phyloP scores from a whole-genome alignment of 2,329 filamentous ascomycete species.

The Stemphylium beticola region DNA sequence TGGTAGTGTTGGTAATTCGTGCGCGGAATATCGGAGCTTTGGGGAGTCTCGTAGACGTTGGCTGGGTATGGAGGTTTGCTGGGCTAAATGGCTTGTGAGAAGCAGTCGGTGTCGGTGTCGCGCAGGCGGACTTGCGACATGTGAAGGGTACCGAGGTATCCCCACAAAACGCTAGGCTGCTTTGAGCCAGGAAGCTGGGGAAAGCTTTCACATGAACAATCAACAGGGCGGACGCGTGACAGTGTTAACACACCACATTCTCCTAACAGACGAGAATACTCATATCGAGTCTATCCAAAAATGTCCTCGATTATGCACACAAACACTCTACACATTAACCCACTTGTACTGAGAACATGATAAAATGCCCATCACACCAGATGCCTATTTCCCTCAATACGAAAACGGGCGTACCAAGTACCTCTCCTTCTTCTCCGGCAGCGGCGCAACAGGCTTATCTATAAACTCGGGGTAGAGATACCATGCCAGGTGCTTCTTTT shows the following conservation, averaged over 20 bases:
- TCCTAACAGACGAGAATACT: no score
- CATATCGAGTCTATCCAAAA: no score
- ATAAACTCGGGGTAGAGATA: constrained; percentile 52
- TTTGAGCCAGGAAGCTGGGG: constrained; percentile 9
- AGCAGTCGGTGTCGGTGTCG: constrained; percentile 11
- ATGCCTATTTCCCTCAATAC: constrained; percentile 24
- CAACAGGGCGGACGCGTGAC: not conserved
- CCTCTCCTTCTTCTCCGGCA: constrained; percentile 49
- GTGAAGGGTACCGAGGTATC: constrained; percentile 33
- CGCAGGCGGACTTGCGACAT: constrained; percentile 19
- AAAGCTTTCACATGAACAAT: constrained; percentile 15
- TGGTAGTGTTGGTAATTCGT: no score
- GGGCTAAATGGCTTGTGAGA: constrained; percentile 5
- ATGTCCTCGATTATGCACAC: no score
- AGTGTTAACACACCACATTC: no score
- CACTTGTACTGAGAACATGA: not conserved
- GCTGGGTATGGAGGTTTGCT: constrained; percentile 17
- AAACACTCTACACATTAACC: no score
- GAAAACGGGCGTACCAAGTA: constrained; percentile 47
- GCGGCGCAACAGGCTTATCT: constrained; percentile 41
- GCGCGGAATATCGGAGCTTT: not conserved
- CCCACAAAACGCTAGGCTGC: constrained; percentile 21
- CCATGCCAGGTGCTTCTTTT: constrained; percentile 49
- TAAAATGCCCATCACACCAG: not conserved
- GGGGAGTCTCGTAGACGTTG: not conserved